These are phyloP conservation scores for Nothophoma quercina DNA, from an alignment of 2,329 filamentous ascomycete genomes.

Conservation along the genomic window DNA sequence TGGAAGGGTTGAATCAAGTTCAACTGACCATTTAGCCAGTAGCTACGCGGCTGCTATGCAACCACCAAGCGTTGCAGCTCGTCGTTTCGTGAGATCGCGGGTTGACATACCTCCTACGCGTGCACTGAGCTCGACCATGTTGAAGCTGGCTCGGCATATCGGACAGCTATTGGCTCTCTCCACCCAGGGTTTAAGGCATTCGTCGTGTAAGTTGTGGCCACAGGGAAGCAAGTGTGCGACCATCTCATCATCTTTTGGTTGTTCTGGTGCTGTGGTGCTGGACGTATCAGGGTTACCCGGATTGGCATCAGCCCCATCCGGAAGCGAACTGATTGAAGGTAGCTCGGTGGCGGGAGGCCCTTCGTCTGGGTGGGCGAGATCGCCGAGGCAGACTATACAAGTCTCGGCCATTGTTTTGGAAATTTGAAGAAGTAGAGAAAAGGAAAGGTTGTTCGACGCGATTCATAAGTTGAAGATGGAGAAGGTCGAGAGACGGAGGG, in stretches of 20 bases:
- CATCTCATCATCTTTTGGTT: constrained; percentile 55
- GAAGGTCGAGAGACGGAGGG: constrained; percentile 41
- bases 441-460: constrained; percentile 33
- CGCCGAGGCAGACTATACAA: constrained; percentile 76
- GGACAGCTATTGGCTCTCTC: constrained; percentile 97
- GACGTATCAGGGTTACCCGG: constrained; percentile 23
- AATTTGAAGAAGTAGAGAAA: constrained; percentile 26
- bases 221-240: constrained; percentile 75
- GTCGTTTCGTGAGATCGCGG: constrained; percentile 24
- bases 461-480: constrained; percentile 47
- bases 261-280: constrained; percentile 38
- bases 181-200: constrained; percentile 92
- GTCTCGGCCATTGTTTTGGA: constrained; percentile 66
- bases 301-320: constrained; percentile 37
- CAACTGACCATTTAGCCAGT: constrained; percentile 43
- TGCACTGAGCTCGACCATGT: constrained; percentile 84
- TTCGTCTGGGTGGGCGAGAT: constrained; percentile 67
- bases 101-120: constrained; percentile 73
- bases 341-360: constrained; percentile 40
- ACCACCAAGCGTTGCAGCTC: constrained; percentile 27
- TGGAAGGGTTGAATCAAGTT: constrained; percentile 33
- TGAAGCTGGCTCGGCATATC: constrained; percentile 92
- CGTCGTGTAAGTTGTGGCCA: constrained; percentile 90
- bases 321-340: constrained; percentile 37
- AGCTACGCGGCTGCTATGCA: constrained; percentile 26